Evolutionary conservation across 768 basidiomycete genomes (phyloP), one percentile per base, ranked within the genome.

Genomic region (Amanita rubescens): DNA sequence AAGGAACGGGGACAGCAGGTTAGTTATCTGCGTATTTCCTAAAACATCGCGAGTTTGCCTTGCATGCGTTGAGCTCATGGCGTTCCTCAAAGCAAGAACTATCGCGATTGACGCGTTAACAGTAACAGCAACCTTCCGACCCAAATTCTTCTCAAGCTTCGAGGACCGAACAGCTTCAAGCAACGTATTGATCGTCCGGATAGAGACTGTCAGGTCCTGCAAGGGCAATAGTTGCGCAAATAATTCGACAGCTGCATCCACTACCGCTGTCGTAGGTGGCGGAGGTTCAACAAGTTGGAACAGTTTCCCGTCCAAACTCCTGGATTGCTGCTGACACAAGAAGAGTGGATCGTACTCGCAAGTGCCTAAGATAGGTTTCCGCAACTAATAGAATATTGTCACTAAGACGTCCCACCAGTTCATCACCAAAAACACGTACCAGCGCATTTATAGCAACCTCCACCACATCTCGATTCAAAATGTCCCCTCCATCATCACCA

Each of bases 181-280:
- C 27, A 92, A 72, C 55, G 81, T 77, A 0, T 71, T 73, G 22
- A 89, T 68, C 11, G 76, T 73, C 20, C 79, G 79, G 1, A 74
- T 70, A 9, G 78, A 79, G 0, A 81, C 75, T 2, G 74, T 53
- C 2, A 82, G 67, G 58, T 90, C 90, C 66, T 96, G 94, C 20
- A 84, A 67, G 1, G 90, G 85, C 24, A 96, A 77, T 34, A 96
- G 69, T 33, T 79, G 76, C 0, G 90, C 75, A 60, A 97, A 97
- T 2, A 97, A 75, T 39, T 87, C 82, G n/a, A 98, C 84, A 0
- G 92, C 88, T 5, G 87, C 82, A 64, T 97, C 90, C 24, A 96
- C 87, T 9, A 92, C 87, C 4, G 87, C 81, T 0, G 91, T 92
- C 0, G 80, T 75, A 2, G 94, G 74, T 2, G 94, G 84, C 7